Percentiles rank a stretch among this genome's conserved stretches.
These are phyloP conservation scores for Alternaria tenuissima DNA, from an alignment of 2,329 filamentous ascomycete genomes.

Conservation along the genomic window DNA sequence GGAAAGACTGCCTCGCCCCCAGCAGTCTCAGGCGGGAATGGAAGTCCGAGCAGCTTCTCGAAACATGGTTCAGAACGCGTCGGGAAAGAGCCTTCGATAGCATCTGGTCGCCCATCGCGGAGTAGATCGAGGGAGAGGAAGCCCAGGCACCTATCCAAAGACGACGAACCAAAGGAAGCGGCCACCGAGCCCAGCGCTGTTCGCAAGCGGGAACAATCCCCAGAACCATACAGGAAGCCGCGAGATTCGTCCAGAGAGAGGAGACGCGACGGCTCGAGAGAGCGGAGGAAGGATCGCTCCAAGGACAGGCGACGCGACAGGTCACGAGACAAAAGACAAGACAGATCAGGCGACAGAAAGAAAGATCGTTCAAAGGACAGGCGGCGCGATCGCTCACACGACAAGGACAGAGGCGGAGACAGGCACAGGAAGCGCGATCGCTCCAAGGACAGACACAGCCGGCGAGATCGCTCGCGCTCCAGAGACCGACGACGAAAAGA, in stretches of 20 bases:
- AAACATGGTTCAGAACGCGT: constrained; percentile 20
- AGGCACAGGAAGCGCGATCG: constrained; percentile 29
- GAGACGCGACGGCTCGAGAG: constrained; percentile 20
- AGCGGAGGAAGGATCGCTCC: constrained; percentile 20
- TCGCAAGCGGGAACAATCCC: constrained; percentile 30
- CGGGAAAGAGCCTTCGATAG: constrained; percentile 18
- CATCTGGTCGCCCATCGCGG: constrained; percentile 21
- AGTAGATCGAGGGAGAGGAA: constrained; percentile 25
- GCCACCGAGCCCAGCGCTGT: constrained; percentile 18
- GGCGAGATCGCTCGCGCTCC: constrained; percentile 26
- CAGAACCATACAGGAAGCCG: constrained; percentile 40
- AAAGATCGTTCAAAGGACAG: constrained; percentile 30
- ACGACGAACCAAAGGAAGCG: constrained; percentile 23
- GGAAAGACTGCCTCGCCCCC: constrained; percentile 25
- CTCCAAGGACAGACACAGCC: constrained; percentile 23
- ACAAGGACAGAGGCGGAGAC: too few relatives aligned
- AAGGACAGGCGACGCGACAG: constrained; percentile 27
- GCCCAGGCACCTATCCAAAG: constrained; percentile 20
- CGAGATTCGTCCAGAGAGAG: constrained; percentile 26
- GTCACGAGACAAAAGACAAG: constrained; percentile 27
- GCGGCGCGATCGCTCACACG: constrained; percentile 27
- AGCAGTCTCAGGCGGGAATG: constrained; percentile 24
- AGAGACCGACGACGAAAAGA: constrained; percentile 27
- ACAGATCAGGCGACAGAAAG: constrained; percentile 10
- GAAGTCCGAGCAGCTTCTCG: constrained; percentile 18